Evolutionary conservation across 805 yeast species (phyloP).

Genomic region (Alloascoidea africana): DNA sequence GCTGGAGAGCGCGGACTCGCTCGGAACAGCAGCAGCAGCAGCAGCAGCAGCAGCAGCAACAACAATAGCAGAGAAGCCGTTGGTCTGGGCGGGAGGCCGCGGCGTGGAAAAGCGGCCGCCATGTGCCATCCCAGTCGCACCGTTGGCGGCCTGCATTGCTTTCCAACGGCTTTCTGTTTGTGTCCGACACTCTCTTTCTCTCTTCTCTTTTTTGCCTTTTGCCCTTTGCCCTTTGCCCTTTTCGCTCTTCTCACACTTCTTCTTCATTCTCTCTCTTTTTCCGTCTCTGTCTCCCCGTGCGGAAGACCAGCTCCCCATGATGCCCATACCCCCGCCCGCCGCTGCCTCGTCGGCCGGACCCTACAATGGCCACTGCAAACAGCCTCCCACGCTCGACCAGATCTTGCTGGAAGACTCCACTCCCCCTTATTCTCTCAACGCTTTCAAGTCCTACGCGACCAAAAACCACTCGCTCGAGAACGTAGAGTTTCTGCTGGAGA

Average conservation of each 20-base stretch:
- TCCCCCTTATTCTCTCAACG: background rate
- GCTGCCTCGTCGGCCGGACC: background rate
- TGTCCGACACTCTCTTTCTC: background rate
- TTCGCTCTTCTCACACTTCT: background rate
- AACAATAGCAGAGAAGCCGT: background rate
- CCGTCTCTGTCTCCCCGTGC: too few relatives aligned
- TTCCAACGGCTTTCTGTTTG: background rate
- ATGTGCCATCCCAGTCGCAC: background rate
- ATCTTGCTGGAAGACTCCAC: background rate
- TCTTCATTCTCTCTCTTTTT: background rate
- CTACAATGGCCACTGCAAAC: background rate
- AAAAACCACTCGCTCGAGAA: background rate
- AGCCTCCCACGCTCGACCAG: background rate
- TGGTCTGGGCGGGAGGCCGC: background rate
- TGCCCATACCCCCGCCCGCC: too few relatives aligned
- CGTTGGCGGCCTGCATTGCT: background rate
- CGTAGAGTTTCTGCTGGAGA: background rate
- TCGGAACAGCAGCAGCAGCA: background rate
- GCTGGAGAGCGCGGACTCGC: too few relatives aligned
- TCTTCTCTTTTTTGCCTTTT: background rate
- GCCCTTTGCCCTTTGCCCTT: background rate
- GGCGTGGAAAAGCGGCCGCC: constrained; percentile 1
- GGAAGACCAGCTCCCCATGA: too few relatives aligned
- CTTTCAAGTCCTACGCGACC: background rate
- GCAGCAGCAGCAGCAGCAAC: background rate